Base-by-base conservation (phyloP, 305 asterid species). In the Fraxinus angustifolia region DNA sequence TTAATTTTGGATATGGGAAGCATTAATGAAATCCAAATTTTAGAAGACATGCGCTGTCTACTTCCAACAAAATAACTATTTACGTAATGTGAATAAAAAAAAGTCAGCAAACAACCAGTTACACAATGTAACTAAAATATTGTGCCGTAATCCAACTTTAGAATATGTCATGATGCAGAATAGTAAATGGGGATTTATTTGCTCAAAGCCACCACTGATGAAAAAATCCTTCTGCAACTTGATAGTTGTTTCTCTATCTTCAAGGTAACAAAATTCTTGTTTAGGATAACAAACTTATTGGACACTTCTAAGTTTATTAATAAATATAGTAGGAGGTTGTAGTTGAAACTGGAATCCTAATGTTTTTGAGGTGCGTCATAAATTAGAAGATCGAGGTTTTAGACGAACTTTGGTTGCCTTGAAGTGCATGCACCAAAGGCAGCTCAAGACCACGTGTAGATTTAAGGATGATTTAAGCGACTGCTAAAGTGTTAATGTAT, bases 331-430 rank as follows among this genome's bases (percentile, higher is more conserved):
- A 71, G 42, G 45, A 33, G 45, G 26, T 5, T n/a, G 26, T 31
- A 11, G 26, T 34, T 71, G 23, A 71, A 16, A 71, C 75, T 16
- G 23, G 75, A 71, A 31, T 31, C 17, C 14, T 71, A 71, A 33
- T 31, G 45, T n/a, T 31, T 34, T 1, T 65, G 36, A 14, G 45
- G 75, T 71, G 75, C 2, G 2, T 16, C 11, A 33, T 16, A 71
- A 71, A 71, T 71, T 33, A 31, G 75, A 71, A 71, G 68, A 76
- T 76, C n/a, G 3, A 76, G 70, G 75, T 34, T 58, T 76, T 28
- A 48, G 42, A 26, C 1, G 28, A 76, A 76, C 70, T 12, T 48
- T 45, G 26, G 45, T 50, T 76, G 48, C 71, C 38, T 68, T 68
- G 36, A 34, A 68, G 74, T 30, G n/a, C 38, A 68, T 30, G 19